These are phyloP conservation scores for Aschersonia sp. DNA, from an alignment of 2,329 filamentous ascomycete genomes.

Conservation along the genomic window DNA sequence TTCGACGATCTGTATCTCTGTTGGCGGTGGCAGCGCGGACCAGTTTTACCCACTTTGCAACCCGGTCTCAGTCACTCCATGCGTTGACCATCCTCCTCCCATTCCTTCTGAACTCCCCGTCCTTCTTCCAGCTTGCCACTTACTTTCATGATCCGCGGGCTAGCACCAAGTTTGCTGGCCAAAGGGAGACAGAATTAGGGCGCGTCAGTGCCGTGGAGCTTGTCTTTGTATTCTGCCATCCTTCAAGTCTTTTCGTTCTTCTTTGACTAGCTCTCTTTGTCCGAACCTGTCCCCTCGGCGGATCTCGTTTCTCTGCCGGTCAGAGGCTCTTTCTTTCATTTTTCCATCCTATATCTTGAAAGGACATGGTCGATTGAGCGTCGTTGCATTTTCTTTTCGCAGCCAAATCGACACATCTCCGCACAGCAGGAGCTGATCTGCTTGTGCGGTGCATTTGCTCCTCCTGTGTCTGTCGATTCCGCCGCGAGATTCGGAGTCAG, in stretches of 20 bases:
- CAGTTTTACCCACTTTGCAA: neutral
- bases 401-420: neutral
- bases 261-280: neutral
- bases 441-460: neutral
- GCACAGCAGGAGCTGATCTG: neutral
- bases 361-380: slow-evolving; percentile 1
- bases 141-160: neutral
- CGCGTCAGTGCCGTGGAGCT: neutral
- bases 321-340: slow-evolving; percentile 4
- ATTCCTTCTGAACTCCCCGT: neutral
- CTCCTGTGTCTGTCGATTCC: neutral
- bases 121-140: neutral
- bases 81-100: neutral
- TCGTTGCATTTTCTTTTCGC: neutral
- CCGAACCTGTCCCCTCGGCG: neutral
- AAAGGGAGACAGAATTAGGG: neutral
- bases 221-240: neutral
- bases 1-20: neutral
- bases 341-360: no score
- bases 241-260: neutral
- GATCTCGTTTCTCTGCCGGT: slow-evolving; percentile 3
- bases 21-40: neutral
- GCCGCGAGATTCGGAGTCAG: no score
- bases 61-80: neutral
- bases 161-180: neutral